A percentile compares a stretch with the other conserved stretches of the same genome.
These are phyloP conservation scores for Candida maesae DNA, from an alignment of 805 yeast species.

Conservation along the genomic window DNA sequence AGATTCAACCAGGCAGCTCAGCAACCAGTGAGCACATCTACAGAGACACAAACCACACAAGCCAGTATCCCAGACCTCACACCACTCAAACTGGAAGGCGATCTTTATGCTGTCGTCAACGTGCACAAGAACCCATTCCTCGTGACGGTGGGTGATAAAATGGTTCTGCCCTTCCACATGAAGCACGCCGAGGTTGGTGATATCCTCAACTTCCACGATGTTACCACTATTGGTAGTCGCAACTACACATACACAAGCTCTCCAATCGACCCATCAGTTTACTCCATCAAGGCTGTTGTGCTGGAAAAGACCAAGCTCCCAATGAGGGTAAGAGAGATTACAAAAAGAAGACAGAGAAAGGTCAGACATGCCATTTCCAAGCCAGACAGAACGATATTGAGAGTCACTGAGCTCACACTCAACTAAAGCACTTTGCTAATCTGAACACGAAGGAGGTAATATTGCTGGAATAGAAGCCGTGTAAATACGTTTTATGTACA, in stretches of 20 bases:
- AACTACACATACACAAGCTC: constrained; percentile 64
- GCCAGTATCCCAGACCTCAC: constrained; percentile 38
- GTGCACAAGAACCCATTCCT: constrained; percentile 82
- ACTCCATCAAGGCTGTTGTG: constrained; percentile 69
- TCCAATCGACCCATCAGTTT: constrained; percentile 50
- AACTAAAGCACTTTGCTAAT: constrained; percentile 29
- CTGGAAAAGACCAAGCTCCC: constrained; percentile 84
- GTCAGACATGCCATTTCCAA: constrained; percentile 60
- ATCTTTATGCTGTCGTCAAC: constrained; percentile 76
- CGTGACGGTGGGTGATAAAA: constrained; percentile 86
- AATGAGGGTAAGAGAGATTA: constrained; percentile 64
- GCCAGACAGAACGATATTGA: constrained; percentile 71
- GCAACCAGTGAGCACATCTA: background rate
- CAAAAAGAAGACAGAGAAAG: constrained; percentile 80
- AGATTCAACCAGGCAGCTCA: constrained; percentile 8
- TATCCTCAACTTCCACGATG: constrained; percentile 65
- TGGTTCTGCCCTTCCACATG: constrained; percentile 74
- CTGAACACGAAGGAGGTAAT: no score
- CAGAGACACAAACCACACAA: background rate
- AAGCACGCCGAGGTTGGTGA: constrained; percentile 83
- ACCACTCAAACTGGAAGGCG: constrained; percentile 63
- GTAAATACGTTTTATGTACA: constrained; percentile 2
- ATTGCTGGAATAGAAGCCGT: no score
- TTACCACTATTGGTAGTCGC: constrained; percentile 80
- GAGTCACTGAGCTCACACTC: constrained; percentile 68